Conservation (phyloP, 1,139 yeast species). For the Geotrichum aggregatum region DNA sequence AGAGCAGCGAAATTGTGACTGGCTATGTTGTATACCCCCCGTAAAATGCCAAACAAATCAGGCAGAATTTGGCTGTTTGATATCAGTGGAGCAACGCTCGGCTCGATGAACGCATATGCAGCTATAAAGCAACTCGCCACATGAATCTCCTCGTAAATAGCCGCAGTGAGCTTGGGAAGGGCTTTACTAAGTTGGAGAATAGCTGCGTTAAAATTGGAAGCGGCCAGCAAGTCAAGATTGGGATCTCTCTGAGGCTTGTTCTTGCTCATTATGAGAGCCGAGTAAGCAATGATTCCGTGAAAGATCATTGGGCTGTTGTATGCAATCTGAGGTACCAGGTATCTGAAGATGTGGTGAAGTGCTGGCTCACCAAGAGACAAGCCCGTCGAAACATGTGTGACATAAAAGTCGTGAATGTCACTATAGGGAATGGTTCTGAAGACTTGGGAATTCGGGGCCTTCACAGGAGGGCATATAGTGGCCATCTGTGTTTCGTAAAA, state of each 20-base stretch:
- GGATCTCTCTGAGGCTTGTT: background rate
- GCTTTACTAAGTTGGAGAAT: slow-evolving; percentile 8
- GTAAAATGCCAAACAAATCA: slow-evolving; percentile 17
- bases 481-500: too few relatives aligned
- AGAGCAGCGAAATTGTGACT: background rate
- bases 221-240: slow-evolving; percentile 11
- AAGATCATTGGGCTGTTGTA: slow-evolving; percentile 13
- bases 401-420: slow-evolving; percentile 8
- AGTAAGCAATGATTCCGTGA: slow-evolving; percentile 13
- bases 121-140: slow-evolving; percentile 15
- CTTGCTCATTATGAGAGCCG: slow-evolving; percentile 13
- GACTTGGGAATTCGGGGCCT: background rate
- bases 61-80: slow-evolving; percentile 10
- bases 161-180: background rate
- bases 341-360: slow-evolving; percentile 6
- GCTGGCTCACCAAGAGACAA: slow-evolving; percentile 8
- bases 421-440: slow-evolving; percentile 10
- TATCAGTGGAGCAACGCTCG: slow-evolving; percentile 11
- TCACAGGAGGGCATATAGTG: background rate
- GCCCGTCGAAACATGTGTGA: background rate
- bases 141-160: slow-evolving; percentile 11
- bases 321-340: slow-evolving; percentile 16
- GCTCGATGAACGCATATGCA: slow-evolving; percentile 16
- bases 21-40: slow-evolving; percentile 13
- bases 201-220: slow-evolving; percentile 6